These are phyloP conservation scores for Hemerocallis citrina DNA, from an alignment of 106 monocot genomes.

Conservation along the genomic window DNA sequence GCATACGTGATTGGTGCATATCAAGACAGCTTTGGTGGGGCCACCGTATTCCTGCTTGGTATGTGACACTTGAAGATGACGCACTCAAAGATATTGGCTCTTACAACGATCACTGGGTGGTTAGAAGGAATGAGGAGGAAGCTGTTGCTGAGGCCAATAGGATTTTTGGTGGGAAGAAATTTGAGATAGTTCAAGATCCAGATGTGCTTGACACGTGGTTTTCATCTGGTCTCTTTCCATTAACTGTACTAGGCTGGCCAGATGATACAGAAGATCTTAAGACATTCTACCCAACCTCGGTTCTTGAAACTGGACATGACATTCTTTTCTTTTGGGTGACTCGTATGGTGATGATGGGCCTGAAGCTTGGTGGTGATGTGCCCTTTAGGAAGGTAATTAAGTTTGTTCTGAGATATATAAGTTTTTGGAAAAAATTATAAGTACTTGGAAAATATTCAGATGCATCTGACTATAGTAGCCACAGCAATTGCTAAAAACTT, in stretches of 20 bases:
- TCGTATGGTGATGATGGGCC: constrained; percentile 99
- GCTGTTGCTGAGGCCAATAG: constrained; percentile 47
- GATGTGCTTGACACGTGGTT: constrained; percentile 99
- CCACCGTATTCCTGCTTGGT: constrained; percentile 97
- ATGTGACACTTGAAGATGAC: constrained; percentile 76
- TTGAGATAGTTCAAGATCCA: constrained; percentile 67
- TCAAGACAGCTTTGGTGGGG: constrained; percentile 99
- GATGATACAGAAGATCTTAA: constrained; percentile 68
- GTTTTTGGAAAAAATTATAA: no score
- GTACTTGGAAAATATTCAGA: no score
- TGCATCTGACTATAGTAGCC: no score
- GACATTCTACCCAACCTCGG: constrained; percentile 86
- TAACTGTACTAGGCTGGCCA: constrained; percentile 96
- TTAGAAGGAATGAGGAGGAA: constrained; percentile 73
- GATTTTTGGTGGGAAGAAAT: constrained; percentile 52
- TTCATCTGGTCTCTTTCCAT: constrained; percentile 88
- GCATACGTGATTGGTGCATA: constrained; percentile 97
- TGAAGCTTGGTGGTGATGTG: constrained; percentile 93
- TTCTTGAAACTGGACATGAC: constrained; percentile 96
- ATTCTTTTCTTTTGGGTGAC: constrained; percentile 99
- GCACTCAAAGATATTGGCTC: constrained; percentile 53
- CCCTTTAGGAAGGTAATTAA: constrained; percentile 91
- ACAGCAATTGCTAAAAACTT: no score
- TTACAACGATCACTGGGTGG: constrained; percentile 85
- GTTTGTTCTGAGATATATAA: no score